Evolutionary conservation across 371 early-diverging fungal genomes (phyloP), one percentile per base, ranked within the genome.

Genomic region (Syncephalastrum sp.): DNA sequence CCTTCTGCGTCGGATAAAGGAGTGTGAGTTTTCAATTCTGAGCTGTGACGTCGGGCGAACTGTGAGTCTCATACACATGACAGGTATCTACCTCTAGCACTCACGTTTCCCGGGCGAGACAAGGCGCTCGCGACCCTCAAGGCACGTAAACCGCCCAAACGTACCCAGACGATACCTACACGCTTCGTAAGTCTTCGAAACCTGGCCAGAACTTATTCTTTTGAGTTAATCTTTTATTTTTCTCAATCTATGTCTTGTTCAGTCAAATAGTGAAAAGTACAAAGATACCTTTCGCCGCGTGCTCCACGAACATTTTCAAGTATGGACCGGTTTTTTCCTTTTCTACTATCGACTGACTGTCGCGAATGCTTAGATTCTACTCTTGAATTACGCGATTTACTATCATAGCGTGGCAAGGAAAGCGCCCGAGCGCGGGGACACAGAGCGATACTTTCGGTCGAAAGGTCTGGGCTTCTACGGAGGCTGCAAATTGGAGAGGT

Each of bases 241-340:
- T 21, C 21, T 47, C 1, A 46, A 29, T 8, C 5, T 44, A 8
- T 0, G 13, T 53, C 29, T 50, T 13, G 49, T 61, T 17, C 64
- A 78, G 59, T 63, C 63, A 15, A 74, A 71, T 16, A 49, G 59
- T 3, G 61, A 54, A 7, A 63, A 77, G 12, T 84, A 84, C 65
- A 70, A 67, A 49, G 79, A 82, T 1, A 64, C 67, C 0, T 81
- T 82, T 64, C 55, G 68, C 24, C 73, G 60, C 6, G 54, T 77
- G n/a, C 77, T 84, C 14, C 69, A 77, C 21, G 85, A 84, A 46
- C 85, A 84, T 57, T 43, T 84, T 14, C 82, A 84, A 59, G 79
- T 70, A 72, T 44, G 17, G 23, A 12, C 13, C n/a, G 13, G 27
- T 14, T 14, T 17, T 10, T 33, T 33, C 12, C 10, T 5, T 33